phyloP scores from a whole-genome alignment of 768 basidiomycete species.

The Russula dissimulans region DNA sequence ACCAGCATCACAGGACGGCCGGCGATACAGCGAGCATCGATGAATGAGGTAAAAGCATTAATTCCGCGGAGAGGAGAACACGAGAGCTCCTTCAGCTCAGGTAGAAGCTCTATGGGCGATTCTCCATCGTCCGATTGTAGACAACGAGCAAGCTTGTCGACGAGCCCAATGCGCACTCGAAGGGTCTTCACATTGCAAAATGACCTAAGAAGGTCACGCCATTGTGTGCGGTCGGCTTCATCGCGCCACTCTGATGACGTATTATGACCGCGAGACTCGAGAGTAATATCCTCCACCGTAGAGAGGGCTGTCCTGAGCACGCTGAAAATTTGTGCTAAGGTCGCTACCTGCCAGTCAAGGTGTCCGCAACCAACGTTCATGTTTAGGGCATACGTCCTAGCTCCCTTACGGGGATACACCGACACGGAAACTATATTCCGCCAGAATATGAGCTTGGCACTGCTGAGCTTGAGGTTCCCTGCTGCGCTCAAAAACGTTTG shows the following conservation, averaged over 20 bases:
- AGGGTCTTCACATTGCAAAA: neutral
- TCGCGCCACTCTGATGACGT: neutral
- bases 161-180: neutral
- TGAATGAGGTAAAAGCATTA: neutral
- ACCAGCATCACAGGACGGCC: neutral
- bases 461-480: neutral
- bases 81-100: neutral
- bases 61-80: neutral
- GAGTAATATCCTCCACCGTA: neutral
- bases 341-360: neutral
- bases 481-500: neutral
- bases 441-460: neutral
- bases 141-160: neutral
- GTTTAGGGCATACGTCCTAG: neutral
- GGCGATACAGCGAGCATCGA: neutral
- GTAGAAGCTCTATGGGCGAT: neutral
- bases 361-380: neutral
- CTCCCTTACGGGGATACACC: neutral
- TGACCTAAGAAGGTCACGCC: neutral
- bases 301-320: neutral
- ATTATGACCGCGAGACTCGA: neutral
- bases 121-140: neutral
- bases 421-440: neutral
- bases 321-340: neutral
- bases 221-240: neutral